Evolutionary conservation across 768 basidiomycete genomes (phyloP).

Genomic region (Solioccasus polychromus): DNA sequence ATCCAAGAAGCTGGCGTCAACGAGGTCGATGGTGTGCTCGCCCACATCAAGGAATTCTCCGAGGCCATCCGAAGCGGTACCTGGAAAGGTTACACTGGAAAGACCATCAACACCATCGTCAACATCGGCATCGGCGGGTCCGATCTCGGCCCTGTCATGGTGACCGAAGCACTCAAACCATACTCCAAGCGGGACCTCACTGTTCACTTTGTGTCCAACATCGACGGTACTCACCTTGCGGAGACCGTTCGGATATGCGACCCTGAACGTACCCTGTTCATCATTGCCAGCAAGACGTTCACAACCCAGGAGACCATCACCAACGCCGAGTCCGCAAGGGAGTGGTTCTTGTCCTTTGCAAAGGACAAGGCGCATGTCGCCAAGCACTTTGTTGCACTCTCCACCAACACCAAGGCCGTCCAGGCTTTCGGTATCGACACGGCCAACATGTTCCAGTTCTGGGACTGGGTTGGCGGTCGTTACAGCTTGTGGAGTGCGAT

Average conservation of each 20-base stretch:
- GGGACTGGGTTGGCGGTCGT: conserved; percentile 99
- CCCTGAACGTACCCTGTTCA: conserved; percentile 93
- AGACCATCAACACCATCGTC: conserved; percentile 89
- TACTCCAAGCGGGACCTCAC: conserved; percentile 89
- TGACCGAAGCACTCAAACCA: conserved; percentile 92
- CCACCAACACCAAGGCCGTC: conserved; percentile 93
- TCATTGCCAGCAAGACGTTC: conserved; percentile 98
- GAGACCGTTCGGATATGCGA: conserved; percentile 81
- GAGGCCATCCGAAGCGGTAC: conserved; percentile 78
- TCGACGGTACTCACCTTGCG: conserved; percentile 96
- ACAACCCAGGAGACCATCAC: conserved; percentile 99
- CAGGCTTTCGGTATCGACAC: conserved; percentile 88
- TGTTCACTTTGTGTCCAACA: conserved; percentile 92
- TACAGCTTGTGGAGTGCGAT: conserved; percentile 99
- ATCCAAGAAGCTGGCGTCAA: conserved; percentile 79
- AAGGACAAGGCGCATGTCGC: conserved; percentile 90
- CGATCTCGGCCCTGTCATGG: conserved; percentile 98
- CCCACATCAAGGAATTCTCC: conserved; percentile 90
- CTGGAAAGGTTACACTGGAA: conserved; percentile 98
- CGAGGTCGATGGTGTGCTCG: conserved; percentile 79
- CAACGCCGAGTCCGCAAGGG: conserved; percentile 90
- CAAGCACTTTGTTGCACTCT: conserved; percentile 98
- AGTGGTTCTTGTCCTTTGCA: conserved; percentile 88
- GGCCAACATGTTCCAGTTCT: conserved; percentile 99
- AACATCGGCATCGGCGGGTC: conserved; percentile 99